These are phyloP conservation scores for Pterula multifida DNA, from an alignment of 1,284 basidiomycete genomes.

Conservation along the genomic window DNA sequence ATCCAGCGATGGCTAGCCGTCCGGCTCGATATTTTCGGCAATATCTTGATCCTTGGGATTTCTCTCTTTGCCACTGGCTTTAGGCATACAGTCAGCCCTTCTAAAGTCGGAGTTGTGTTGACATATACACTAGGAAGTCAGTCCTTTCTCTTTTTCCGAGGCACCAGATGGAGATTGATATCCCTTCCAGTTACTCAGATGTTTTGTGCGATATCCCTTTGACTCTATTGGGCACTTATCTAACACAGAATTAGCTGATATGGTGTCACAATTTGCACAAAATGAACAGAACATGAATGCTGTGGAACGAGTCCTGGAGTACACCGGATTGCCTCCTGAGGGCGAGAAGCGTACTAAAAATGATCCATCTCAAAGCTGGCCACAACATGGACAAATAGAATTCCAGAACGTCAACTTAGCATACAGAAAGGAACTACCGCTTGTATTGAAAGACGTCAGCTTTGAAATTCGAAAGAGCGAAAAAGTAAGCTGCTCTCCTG, in stretches of 20 bases:
- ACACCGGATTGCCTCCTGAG: constrained; percentile 40
- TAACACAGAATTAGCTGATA: constrained; percentile 28
- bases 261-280: constrained; percentile 43
- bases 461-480: constrained; percentile 58
- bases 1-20: constrained; percentile 44
- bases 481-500: constrained; percentile 32
- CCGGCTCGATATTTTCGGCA: constrained; percentile 57
- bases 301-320: constrained; percentile 56
- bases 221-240: neutral
- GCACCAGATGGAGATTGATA: neutral
- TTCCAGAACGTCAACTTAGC: constrained; percentile 53
- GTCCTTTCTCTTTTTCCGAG: constrained; percentile 14
- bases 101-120: constrained; percentile 49
- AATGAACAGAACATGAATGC: constrained; percentile 66
- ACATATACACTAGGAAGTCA: constrained; percentile 51
- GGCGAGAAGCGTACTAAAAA: constrained; percentile 27
- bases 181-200: constrained; percentile 35
- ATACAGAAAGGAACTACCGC: constrained; percentile 62
- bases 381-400: constrained; percentile 44
- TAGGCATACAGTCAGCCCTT: constrained; percentile 32
- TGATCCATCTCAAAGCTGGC: constrained; percentile 55
- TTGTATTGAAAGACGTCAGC: constrained; percentile 57
- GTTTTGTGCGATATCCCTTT: constrained; percentile 30
- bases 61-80: constrained; percentile 55
- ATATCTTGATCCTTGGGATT: constrained; percentile 62